Evolutionary conservation across 1,284 basidiomycete species (phyloP).

Genomic region (Anthracocystis panici-leucophaei): DNA sequence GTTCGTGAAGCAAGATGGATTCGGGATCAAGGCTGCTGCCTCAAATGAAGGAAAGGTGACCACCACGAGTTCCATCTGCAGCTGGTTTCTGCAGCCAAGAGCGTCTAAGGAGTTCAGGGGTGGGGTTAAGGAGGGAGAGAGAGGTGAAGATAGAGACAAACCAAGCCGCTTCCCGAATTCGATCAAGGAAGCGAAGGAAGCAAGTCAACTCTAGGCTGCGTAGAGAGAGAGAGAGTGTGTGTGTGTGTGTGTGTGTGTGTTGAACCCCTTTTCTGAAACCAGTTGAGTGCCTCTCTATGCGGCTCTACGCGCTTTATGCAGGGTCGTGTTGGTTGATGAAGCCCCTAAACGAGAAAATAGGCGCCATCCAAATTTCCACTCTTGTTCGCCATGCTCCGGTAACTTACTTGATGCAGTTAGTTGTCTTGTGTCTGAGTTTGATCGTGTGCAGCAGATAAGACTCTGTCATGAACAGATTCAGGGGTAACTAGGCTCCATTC

Average conservation of each 20-base stretch:
- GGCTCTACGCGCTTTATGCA: slow-evolving; percentile 22
- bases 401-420: not conserved
- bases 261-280: slow-evolving; percentile 20
- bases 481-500: too few species aligned
- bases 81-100: not conserved
- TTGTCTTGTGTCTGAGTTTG: not conserved
- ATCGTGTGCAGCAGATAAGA: not conserved
- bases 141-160: not conserved
- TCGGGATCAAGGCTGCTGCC: not conserved
- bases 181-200: not conserved
- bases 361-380: slow-evolving; percentile 9
- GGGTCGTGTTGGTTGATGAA: slow-evolving; percentile 47
- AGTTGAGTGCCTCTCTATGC: slow-evolving; percentile 10
- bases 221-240: not conserved
- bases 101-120: slow-evolving; percentile 15
- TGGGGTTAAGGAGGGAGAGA: not conserved
- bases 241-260: not conserved
- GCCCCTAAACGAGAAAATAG: slow-evolving; percentile 31
- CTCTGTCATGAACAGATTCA: not conserved
- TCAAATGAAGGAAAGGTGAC: not conserved
- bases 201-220: not conserved
- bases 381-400: not conserved
- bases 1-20: slow-evolving; percentile 6
- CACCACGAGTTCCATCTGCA: not conserved
- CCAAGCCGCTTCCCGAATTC: too few species aligned